A percentile compares a stretch with the other conserved stretches of the same genome.
Conservation (phyloP, 768 basidiomycete species). For the Gloeopeniophorella convolvens region DNA sequence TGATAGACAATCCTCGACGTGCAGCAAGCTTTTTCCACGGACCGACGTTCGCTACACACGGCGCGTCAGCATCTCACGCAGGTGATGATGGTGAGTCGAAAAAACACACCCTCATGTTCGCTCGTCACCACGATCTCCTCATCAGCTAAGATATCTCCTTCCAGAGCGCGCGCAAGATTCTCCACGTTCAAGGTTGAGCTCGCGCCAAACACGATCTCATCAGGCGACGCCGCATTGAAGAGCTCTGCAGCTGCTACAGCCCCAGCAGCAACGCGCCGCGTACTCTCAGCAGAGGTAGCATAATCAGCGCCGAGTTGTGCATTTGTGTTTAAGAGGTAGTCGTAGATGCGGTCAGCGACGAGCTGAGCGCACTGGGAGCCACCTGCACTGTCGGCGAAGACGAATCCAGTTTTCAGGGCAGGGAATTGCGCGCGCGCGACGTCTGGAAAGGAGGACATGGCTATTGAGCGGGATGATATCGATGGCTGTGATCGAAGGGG, state of each 20-base stretch:
- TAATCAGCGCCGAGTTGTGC: constrained; percentile 72
- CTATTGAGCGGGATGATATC: neutral
- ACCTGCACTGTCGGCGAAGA: constrained; percentile 74
- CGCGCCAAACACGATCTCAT: constrained; percentile 61
- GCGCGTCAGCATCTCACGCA: neutral
- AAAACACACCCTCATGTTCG: constrained; percentile 64
- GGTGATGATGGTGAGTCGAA: neutral
- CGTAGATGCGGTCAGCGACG: constrained; percentile 53
- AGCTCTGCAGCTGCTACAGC: constrained; percentile 47
- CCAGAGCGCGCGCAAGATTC: constrained; percentile 60
- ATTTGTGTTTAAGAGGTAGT: constrained; percentile 68
- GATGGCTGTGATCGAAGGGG: neutral
- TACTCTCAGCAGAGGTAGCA: constrained; percentile 46
- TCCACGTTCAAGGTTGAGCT: constrained; percentile 65
- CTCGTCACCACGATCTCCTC: constrained; percentile 77
- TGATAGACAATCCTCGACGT: constrained; percentile 46
- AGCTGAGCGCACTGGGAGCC: constrained; percentile 57
- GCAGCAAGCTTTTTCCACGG: constrained; percentile 72
- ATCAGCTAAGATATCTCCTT: constrained; percentile 43
- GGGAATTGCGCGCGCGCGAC: constrained; percentile 58
- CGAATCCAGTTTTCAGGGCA: constrained; percentile 47
- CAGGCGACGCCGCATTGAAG: constrained; percentile 54
- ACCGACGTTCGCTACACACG: constrained; percentile 55
- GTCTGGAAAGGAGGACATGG: constrained; percentile 27
- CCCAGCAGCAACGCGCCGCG: constrained; percentile 44